Evolutionary conservation across 2,329 filamentous ascomycete species (phyloP).

Genomic region (Eurotiales sp.): DNA sequence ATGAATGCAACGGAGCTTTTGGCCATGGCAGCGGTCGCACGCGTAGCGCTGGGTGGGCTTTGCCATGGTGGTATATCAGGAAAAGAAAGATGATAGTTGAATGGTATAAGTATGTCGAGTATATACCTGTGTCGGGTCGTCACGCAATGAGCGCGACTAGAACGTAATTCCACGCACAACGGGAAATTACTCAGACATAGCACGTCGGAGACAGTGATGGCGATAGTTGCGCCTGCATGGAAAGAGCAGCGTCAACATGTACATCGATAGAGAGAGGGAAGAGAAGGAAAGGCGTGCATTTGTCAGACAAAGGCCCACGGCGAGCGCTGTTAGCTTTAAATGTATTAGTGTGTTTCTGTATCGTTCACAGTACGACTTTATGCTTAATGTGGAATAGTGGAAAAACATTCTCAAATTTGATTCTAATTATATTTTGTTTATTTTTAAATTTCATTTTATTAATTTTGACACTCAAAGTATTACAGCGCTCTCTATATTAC

Average conservation of each 20-base stretch:
- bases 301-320: background rate
- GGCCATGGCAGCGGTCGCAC: conserved; percentile 10
- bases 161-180: background rate
- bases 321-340: no score
- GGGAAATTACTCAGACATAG: background rate
- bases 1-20: conserved; percentile 7
- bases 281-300: background rate
- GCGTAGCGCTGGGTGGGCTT: conserved; percentile 6
- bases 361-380: no score
- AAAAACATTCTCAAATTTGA: no score
- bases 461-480: no score
- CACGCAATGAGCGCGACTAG: background rate
- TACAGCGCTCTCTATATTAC: no score
- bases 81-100: background rate
- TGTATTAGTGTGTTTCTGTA: no score
- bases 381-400: no score
- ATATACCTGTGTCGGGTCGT: no score
- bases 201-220: background rate
- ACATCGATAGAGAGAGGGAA: background rate
- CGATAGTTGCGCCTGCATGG: background rate
- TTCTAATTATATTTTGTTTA: no score
- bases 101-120: background rate
- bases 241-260: background rate
- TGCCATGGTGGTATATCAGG: background rate
- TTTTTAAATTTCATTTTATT: no score